Conservation (phyloP, 2,329 filamentous ascomycete genomes). For the Arachnomyces sp. region DNA sequence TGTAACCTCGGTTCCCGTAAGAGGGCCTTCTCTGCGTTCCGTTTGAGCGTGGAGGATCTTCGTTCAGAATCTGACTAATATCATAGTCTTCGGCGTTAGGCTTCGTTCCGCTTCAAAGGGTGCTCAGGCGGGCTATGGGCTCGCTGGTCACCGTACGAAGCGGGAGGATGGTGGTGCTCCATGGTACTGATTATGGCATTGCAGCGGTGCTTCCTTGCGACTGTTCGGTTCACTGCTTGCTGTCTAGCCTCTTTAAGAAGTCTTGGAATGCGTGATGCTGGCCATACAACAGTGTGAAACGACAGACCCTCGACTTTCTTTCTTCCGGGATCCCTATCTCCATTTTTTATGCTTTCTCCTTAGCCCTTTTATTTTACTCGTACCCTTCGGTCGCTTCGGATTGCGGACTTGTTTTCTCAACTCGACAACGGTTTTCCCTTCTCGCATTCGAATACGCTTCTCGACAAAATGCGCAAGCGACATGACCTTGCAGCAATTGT, state of each 20-base stretch:
- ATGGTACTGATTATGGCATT: conserved; percentile 36
- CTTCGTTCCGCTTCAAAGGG: conserved; percentile 74
- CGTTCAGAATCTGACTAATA: conserved; percentile 71
- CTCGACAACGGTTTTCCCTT: conserved; percentile 14
- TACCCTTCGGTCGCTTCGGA: conserved; percentile 24
- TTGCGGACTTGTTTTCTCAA: conserved; percentile 25
- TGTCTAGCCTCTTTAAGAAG: conserved; percentile 21
- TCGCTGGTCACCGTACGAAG: conserved; percentile 43
- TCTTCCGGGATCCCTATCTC: conserved; percentile 24
- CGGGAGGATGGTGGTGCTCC: conserved; percentile 44
- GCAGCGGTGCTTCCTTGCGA: conserved; percentile 18
- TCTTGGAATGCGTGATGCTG: conserved; percentile 21
- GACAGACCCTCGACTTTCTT: conserved; percentile 25
- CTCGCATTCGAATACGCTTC: conserved; percentile 7
- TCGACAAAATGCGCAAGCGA: conserved; percentile 2
- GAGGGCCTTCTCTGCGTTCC: conserved; percentile 80
- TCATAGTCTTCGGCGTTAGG: conserved; percentile 76
- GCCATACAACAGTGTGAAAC: conserved; percentile 22
- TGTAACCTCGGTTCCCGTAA: conserved; percentile 66
- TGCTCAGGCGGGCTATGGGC: conserved; percentile 42
- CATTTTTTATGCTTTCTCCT: conserved; percentile 28
- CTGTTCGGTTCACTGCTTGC: conserved; percentile 17
- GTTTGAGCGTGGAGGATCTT: conserved; percentile 66
- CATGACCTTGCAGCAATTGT: conserved; percentile 1
- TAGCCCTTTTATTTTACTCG: conserved; percentile 29